phyloP scores from a whole-genome alignment of 192 early-diverging fungal species.

The Gorgonomyces haynaldii region DNA sequence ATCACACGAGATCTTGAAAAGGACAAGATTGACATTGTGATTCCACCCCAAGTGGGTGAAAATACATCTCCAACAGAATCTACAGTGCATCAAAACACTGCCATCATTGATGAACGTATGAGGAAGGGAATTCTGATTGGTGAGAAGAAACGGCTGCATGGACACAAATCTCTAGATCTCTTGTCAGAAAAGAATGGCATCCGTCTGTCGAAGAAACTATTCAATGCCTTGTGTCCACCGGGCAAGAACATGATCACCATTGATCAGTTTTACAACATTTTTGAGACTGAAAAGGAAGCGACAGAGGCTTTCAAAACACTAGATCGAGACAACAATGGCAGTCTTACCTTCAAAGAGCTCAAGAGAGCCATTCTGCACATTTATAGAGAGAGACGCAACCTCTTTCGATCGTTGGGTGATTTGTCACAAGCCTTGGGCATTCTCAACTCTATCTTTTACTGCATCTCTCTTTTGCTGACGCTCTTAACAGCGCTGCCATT shows the following conservation, averaged over 20 bases:
- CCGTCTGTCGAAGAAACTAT: neutral
- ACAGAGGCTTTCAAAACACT: constrained; percentile 71
- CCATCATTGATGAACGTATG: neutral
- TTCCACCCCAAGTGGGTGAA: neutral
- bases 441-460: constrained; percentile 20
- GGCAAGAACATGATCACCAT: neutral
- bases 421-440: constrained; percentile 78
- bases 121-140: neutral
- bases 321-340: constrained; percentile 80
- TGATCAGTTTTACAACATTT: neutral
- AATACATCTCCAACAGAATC: neutral
- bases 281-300: constrained; percentile 11
- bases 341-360: constrained; percentile 70
- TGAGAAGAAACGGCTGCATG: neutral
- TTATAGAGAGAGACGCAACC: constrained; percentile 67
- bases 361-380: constrained; percentile 62
- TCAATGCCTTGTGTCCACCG: neutral
- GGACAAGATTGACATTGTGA: neutral
- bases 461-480: constrained; percentile 14
- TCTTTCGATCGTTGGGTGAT: constrained; percentile 64
- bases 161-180: neutral
- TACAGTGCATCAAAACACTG: neutral
- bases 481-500: constrained; percentile 19
- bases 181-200: neutral
- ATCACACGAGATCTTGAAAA: neutral